A percentile compares a stretch with the other conserved stretches of the same genome.
These are phyloP conservation scores for Exutisphaerella laricina DNA, from an alignment of 2,329 filamentous ascomycete genomes.

Conservation along the genomic window DNA sequence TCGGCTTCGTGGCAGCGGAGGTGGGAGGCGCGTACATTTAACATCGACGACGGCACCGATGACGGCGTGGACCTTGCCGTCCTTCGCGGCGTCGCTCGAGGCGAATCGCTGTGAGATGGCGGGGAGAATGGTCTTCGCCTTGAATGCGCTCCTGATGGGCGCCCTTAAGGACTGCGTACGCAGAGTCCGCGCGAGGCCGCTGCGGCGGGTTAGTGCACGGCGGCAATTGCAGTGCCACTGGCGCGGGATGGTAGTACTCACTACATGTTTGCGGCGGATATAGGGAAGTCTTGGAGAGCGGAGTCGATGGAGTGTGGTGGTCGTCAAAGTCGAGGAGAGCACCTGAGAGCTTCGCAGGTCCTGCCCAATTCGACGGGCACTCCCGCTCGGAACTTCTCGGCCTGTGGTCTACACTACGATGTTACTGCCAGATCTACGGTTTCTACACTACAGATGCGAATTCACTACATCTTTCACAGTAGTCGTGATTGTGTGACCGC, in stretches of 20 bases:
- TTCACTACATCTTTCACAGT: too few species aligned
- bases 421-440: too few species aligned
- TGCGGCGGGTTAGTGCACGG: slow-evolving; percentile 36
- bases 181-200: slow-evolving; percentile 61
- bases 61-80: slow-evolving; percentile 70
- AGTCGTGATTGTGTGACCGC: too few species aligned
- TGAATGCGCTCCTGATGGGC: slow-evolving; percentile 50
- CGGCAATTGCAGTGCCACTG: slow-evolving; percentile 36
- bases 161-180: slow-evolving; percentile 55
- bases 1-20: slow-evolving; percentile 4
- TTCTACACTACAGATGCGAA: too few species aligned
- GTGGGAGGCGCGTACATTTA: slow-evolving; percentile 61
- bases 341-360: too few species aligned
- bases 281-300: slow-evolving; percentile 11
- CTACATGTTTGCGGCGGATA: slow-evolving; percentile 69
- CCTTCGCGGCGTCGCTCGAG: slow-evolving; percentile 50
- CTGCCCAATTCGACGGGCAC: too few species aligned
- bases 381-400: too few species aligned
- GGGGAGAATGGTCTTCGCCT: slow-evolving; percentile 54
- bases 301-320: slow-evolving; percentile 12
- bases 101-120: slow-evolving; percentile 58
- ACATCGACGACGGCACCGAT: slow-evolving; percentile 99
- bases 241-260: too few species aligned
- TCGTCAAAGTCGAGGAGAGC: neutral
- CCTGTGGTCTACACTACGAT: too few species aligned